Evolutionary conservation across 306 rosid species (phyloP), one percentile per base, ranked within the genome.

Genomic region (Trifolium fragiferum): DNA sequence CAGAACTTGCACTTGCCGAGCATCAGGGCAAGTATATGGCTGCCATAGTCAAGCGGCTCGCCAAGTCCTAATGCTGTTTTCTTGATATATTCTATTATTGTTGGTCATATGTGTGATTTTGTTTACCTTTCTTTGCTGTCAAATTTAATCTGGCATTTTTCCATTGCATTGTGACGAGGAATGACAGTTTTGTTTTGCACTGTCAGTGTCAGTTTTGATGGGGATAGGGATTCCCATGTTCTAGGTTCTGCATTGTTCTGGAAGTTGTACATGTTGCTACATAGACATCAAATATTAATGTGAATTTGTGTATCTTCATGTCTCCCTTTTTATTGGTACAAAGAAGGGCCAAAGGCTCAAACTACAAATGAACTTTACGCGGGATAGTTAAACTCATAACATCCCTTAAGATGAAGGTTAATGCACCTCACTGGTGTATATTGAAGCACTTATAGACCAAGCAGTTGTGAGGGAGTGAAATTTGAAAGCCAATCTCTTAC

Each of bases 1-100:
- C 89, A 30, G 99, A 94, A 82, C 70, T 92, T 61, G 95, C 93
- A 3, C 90, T 94, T 33, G 96, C 99, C 3, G 95, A 94, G 88
- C 95, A 88, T 76, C 99, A 94, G 83, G 99, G 97, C 75, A 92
- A 89, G 80, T 89, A 92, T 77, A 94, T 92, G 99, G 97, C 99
- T 40, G 72, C 84, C 11, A 80, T 90, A 38, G 95, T 90, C 81
- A 92, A 88, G 89, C 85, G 87, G 83, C 93, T 94, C 60, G 82
- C 80, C 41, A 70, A 10, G 55, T 76, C 86, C 66, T 91, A 85
- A 86, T 59, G 60, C 8, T 58, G 54, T 35, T 74, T 85, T 73
- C 72, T 41, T 59, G 58, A 75, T 78, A 79, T 66, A 80, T 79
- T 85, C 66, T 44, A 79, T 74, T 70, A 81, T 68, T 73, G 83